Conservation (phyloP, 2,329 filamentous ascomycete genomes). For the Shiraia sp. region DNA sequence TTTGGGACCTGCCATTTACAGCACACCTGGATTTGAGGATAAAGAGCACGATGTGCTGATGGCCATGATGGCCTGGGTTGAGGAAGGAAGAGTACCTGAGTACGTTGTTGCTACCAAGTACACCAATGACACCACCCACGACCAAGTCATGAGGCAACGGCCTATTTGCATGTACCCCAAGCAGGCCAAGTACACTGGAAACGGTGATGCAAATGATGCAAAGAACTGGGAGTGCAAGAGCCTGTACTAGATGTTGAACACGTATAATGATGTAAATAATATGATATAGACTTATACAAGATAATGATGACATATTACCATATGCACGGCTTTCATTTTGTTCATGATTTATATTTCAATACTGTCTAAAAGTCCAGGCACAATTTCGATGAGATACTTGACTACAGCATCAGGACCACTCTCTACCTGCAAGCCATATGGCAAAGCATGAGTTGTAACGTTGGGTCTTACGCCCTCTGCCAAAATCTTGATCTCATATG, state of each 20-base stretch:
- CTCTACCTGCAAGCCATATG: conserved; percentile 58
- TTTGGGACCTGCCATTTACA: conserved; percentile 20
- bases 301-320: not conserved
- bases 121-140: conserved; percentile 24
- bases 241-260: conserved; percentile 10
- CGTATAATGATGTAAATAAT: not conserved
- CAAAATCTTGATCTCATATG: conserved; percentile 49
- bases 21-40: conserved; percentile 38
- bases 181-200: conserved; percentile 34
- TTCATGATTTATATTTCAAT: not conserved
- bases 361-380: conserved; percentile 39
- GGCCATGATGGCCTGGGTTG: conserved; percentile 53
- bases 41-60: conserved; percentile 51
- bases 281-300: not conserved
- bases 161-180: conserved; percentile 42
- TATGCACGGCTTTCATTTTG: not conserved
- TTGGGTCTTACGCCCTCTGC: conserved; percentile 52
- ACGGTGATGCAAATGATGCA: conserved; percentile 28
- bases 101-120: conserved; percentile 37
- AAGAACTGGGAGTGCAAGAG: conserved; percentile 34
- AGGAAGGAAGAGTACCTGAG: conserved; percentile 45
- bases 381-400: conserved; percentile 53
- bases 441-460: conserved; percentile 58
- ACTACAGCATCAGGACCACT: conserved; percentile 60
- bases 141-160: conserved; percentile 31